A percentile compares a stretch with the other conserved stretches of the same genome.
Conservation (phyloP, 2,329 filamentous ascomycete species). For the Myriosclerotinia duriaeana region DNA sequence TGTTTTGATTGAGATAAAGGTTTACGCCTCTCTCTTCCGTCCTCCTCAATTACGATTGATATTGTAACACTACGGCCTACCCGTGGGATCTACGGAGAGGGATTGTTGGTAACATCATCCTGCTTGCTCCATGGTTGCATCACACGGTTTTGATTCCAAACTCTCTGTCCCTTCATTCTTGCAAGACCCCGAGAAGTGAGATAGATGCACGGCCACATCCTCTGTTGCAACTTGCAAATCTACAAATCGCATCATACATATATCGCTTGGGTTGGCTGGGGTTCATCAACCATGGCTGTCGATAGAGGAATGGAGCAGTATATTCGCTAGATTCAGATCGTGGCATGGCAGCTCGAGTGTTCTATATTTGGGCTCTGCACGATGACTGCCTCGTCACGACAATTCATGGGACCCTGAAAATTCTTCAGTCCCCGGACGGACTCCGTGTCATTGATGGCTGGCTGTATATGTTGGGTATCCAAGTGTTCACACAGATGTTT, state of each 20-base stretch:
- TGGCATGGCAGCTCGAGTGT: neutral
- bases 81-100: conserved; percentile 4
- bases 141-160: neutral
- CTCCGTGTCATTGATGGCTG: neutral
- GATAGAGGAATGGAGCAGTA: neutral
- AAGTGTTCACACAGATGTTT: neutral
- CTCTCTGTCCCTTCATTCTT: neutral
- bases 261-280: conserved; percentile 3
- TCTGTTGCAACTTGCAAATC: neutral
- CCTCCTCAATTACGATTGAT: too few species aligned
- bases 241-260: neutral
- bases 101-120: neutral
- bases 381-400: neutral
- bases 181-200: neutral
- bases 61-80: neutral
- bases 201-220: conserved; percentile 7
- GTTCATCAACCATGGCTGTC: neutral
- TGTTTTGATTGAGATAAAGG: neutral
- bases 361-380: conserved; percentile 1
- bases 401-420: neutral
- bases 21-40: neutral
- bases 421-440: neutral
- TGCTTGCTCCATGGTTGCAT: conserved; percentile 1
- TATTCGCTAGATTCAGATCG: neutral
- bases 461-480: neutral